Base-by-base conservation (phyloP, 257 asterid genomes). In the Henckelia pumila region DNA sequence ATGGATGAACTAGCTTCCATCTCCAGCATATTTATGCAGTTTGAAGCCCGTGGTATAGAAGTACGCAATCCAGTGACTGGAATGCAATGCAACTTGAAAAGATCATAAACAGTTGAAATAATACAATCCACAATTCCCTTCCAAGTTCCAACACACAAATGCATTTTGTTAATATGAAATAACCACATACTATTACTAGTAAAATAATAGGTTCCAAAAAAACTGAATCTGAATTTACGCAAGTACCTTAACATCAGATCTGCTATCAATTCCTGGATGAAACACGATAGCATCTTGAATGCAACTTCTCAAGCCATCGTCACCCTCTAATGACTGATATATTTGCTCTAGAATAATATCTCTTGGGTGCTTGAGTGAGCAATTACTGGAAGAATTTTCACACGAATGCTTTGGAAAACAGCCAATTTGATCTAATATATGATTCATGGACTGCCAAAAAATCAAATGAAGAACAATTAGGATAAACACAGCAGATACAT, bases 331-430 rank as follows among this genome's bases (percentile, higher is more conserved):
- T 8, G 90, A 80, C 69, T 75, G 84, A 66, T 66, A 71, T 61
- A 89, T 76, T 72, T 89, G 87, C 75, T 83, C 84, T 74, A 92
- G 82, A 69, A 85, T 77, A 82, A 77, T 53, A 76, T 73, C 76
- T 77, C 92, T 84, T 61, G 77, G 76, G 58, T 77, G 77, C 61
- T 79, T 80, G 56, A 71, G 75, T 30, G 78, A 73, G 75, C 69
- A 77, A 50, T 63, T 75, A 71, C 29, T 25, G 60, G 83, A 65
- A 73, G 68, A 76, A 47, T 56, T 57, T 52, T 28, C 71, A 66
- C 56, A 68, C 44, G 79, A 64, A 25, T 57, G 73, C 59, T 52
- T 78, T 76, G 69, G 80, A 55, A 71, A 75, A 56, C 68, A 70
- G 63, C 66, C 61, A 71, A 72, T 74, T 69, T 67, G 72, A 76